Percentiles rank a stretch among this genome's conserved stretches.
These are phyloP conservation scores for Imleria badia DNA, from an alignment of 768 basidiomycete species.

Conservation along the genomic window DNA sequence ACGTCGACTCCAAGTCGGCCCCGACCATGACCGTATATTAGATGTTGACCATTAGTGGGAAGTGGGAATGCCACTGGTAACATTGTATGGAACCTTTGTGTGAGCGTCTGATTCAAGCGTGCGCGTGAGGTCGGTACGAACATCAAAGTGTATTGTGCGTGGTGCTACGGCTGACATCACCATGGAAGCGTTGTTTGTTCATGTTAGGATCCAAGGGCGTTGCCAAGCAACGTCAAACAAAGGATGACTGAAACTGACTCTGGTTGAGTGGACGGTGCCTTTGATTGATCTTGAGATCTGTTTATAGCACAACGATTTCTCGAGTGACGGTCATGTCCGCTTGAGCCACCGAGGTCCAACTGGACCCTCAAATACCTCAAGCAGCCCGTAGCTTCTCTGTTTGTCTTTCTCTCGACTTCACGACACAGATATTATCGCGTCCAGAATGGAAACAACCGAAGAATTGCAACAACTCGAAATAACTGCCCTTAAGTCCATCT, in stretches of 20 bases:
- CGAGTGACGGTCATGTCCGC: conserved; percentile 51
- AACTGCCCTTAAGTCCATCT: conserved; percentile 77
- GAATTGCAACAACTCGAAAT: conserved; percentile 72
- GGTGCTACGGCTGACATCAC: no score
- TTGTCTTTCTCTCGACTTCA: conserved; percentile 17
- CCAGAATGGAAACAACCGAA: conserved; percentile 67
- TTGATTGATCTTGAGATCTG: conserved; percentile 1
- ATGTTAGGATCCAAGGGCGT: conserved; percentile 14
- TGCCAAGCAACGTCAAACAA: conserved; percentile 21
- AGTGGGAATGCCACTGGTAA: no score
- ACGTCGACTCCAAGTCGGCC: conserved; percentile 34
- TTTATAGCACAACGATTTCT: conserved; percentile 10
- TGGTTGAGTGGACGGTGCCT: not conserved
- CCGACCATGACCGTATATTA: conserved; percentile 40
- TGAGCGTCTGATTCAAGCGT: no score
- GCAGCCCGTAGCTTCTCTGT: conserved; percentile 37
- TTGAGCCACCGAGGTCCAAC: conserved; percentile 74
- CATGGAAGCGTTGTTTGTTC: no score
- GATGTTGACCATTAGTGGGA: no score
- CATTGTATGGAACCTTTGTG: no score
- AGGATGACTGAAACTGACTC: conserved; percentile 13
- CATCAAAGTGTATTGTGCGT: no score
- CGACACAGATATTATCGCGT: conserved; percentile 10
- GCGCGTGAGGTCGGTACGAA: no score
- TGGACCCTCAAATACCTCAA: conserved; percentile 63